phyloP scores from a whole-genome alignment of 2,329 filamentous ascomycete genomes.

The Raffaelea ambrosiae region DNA sequence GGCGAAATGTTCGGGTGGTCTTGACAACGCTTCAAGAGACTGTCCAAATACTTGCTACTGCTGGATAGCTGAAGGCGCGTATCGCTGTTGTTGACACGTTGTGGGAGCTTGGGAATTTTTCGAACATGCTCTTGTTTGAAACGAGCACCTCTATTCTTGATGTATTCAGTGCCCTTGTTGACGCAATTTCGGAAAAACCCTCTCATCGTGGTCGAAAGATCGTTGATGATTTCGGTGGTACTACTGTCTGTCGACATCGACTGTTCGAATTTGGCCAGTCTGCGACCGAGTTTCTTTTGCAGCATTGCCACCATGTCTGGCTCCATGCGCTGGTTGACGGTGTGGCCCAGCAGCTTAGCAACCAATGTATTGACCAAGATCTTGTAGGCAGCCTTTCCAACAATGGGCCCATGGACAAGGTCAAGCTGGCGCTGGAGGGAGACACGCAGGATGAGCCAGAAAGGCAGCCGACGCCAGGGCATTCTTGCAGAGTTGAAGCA shows the following conservation, averaged over 20 bases:
- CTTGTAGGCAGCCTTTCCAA: constrained; percentile 47
- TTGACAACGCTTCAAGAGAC: no score
- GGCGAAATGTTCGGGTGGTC: no score
- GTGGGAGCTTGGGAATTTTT: no score
- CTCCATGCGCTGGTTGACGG: constrained; percentile 8
- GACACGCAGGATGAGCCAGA: constrained; percentile 56
- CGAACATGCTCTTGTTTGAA: no score
- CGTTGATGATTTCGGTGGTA: no score
- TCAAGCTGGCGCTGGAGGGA: constrained; percentile 43
- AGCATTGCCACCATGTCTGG: constrained; percentile 26
- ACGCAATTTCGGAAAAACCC: no score
- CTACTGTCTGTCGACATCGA: constrained; percentile 29
- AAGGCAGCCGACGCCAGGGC: constrained; percentile 55
- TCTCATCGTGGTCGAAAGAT: no score
- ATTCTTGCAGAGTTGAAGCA: constrained; percentile 33
- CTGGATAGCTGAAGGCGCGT: no score
- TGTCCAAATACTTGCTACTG: no score
- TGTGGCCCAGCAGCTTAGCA: constrained; percentile 34
- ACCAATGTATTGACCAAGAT: constrained; percentile 43
- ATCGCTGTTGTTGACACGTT: no score
- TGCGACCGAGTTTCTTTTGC: constrained; percentile 43
- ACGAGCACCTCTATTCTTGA: no score
- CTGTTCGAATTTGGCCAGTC: constrained; percentile 47
- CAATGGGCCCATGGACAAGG: constrained; percentile 25
- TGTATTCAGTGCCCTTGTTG: no score